phyloP scores from a whole-genome alignment of 176 grass and related monocot species.

The Calamus simplicifolius region DNA sequence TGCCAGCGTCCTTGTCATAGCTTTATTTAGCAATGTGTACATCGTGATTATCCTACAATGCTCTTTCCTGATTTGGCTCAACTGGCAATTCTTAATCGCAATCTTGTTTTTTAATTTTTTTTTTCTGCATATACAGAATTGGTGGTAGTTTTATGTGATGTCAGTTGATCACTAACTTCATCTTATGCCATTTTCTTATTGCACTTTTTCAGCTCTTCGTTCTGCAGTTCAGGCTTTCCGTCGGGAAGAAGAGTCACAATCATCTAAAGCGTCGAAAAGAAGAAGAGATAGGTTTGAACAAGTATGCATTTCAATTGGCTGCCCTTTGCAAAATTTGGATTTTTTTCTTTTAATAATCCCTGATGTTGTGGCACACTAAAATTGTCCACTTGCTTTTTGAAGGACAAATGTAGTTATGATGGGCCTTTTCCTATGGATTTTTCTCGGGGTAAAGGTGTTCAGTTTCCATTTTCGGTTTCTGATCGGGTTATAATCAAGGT shows the following conservation, averaged over 20 bases:
- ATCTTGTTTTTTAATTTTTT: no score
- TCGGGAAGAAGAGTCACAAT: slow-evolving; percentile 49
- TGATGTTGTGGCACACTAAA: slow-evolving; percentile 11
- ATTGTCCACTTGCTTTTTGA: slow-evolving; percentile 11
- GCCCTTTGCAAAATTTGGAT: not conserved
- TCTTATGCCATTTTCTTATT: slow-evolving; percentile 3
- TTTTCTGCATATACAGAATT: no score
- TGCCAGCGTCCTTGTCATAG: no score
- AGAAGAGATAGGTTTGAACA: slow-evolving; percentile 51
- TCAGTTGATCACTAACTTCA: no score
- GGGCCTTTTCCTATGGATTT: slow-evolving; percentile 40
- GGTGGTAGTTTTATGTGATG: no score
- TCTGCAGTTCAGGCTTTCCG: slow-evolving; percentile 75
- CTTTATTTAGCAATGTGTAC: no score
- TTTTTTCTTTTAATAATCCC: not conserved
- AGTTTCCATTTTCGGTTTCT: slow-evolving; percentile 71
- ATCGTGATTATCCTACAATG: no score
- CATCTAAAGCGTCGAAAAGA: slow-evolving; percentile 51
- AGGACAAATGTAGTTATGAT: slow-evolving; percentile 72
- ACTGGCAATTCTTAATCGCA: no score
- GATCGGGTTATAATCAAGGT: slow-evolving; percentile 85
- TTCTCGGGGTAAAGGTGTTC: slow-evolving; percentile 61
- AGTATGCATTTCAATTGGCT: slow-evolving; percentile 21
- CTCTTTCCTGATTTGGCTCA: no score
- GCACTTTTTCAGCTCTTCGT: slow-evolving; percentile 55